A percentile compares a stretch with the other conserved stretches of the same genome.
These are phyloP conservation scores for Vigna angularis DNA, from an alignment of 306 rosid genomes.

Conservation along the genomic window DNA sequence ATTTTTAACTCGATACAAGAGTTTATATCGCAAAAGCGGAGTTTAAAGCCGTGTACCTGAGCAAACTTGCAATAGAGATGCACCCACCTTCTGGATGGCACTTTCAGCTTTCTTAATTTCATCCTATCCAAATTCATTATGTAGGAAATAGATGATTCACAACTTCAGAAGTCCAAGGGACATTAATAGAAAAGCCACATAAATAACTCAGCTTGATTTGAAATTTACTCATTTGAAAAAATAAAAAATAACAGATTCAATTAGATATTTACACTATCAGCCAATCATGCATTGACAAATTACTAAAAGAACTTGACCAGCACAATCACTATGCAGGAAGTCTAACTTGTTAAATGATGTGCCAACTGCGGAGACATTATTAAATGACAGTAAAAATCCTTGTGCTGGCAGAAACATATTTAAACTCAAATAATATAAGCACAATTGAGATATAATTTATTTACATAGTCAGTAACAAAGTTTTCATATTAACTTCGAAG, in stretches of 20 bases:
- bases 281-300: constrained; percentile 1
- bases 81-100: constrained; percentile 85
- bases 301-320: constrained; percentile 11
- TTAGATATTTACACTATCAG: neutral
- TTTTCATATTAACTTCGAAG: neutral
- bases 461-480: neutral
- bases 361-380: neutral
- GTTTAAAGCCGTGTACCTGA: constrained; percentile 62
- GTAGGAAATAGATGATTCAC: constrained; percentile 29
- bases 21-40: constrained; percentile 10
- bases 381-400: neutral
- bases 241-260: neutral
- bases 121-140: constrained; percentile 53
- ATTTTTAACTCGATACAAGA: neutral
- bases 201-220: neutral
- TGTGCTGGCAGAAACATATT: neutral
- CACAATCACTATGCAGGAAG: neutral
- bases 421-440: neutral
- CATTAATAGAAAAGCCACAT: constrained; percentile 10
- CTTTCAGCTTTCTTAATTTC: constrained; percentile 83
- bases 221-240: neutral
- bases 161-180: constrained; percentile 6
- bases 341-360: neutral
- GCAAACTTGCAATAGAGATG: constrained; percentile 67
- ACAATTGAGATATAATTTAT: neutral